phyloP scores from a whole-genome alignment of 2,329 filamentous ascomycete genomes.

The Magnaporthiopsis rhizophila region DNA sequence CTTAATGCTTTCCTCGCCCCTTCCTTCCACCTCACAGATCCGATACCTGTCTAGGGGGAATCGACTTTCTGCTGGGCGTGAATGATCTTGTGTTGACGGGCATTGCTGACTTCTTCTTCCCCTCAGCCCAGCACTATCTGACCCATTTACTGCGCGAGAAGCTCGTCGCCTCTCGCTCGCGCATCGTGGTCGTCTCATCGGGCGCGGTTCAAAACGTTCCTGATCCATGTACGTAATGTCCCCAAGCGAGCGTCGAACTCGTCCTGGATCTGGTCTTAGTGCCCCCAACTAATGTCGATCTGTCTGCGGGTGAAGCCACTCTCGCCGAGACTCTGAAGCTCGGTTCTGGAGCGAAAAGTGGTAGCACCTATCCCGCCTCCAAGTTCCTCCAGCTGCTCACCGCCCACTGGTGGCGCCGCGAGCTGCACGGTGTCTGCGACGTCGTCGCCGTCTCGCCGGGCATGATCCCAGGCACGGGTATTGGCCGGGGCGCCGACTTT shows the following conservation, averaged over 20 bases:
- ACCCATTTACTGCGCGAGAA: slow-evolving; percentile 40
- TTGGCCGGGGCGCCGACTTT: slow-evolving; percentile 25
- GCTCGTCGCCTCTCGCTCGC: slow-evolving; percentile 34
- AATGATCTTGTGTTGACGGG: not conserved
- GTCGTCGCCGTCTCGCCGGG: slow-evolving; percentile 48
- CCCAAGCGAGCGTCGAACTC: not conserved
- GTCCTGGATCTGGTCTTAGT: too few relatives aligned
- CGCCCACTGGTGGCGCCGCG: slow-evolving; percentile 48
- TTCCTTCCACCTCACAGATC: not conserved
- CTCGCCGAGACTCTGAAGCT: slow-evolving; percentile 21
- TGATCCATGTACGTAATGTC: slow-evolving; percentile 24
- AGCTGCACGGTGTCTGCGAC: slow-evolving; percentile 33
- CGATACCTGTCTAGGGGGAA: too few relatives aligned
- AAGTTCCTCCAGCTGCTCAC: slow-evolving; percentile 44
- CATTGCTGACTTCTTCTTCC: not conserved
- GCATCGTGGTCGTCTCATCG: slow-evolving; percentile 43
- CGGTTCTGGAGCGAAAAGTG: slow-evolving; percentile 23
- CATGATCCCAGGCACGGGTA: slow-evolving; percentile 38
- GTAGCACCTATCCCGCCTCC: slow-evolving; percentile 30
- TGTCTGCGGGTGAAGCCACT: slow-evolving; percentile 9
- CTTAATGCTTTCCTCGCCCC: not conserved
- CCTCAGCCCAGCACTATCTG: slow-evolving; percentile 45
- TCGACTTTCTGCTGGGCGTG: too few relatives aligned
- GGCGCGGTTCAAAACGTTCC: slow-evolving; percentile 35
- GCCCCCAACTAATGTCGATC: too few relatives aligned